A percentile compares a stretch with the other conserved stretches of the same genome.
These are phyloP conservation scores for Dioscorea cayenensis DNA, from an alignment of 116 monocot genomes.

Conservation along the genomic window DNA sequence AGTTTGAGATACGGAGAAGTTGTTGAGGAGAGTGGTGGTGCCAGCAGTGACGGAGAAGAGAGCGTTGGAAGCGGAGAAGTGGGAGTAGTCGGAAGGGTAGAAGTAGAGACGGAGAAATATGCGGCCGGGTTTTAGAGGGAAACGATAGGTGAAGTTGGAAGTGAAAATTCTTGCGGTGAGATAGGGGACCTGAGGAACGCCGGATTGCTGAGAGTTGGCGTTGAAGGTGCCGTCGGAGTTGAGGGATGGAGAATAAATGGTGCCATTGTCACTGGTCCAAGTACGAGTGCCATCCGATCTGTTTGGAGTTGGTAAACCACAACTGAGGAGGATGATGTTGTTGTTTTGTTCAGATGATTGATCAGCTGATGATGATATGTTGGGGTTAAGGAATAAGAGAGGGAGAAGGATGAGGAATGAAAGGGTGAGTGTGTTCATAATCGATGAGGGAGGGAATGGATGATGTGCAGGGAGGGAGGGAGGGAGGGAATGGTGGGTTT, in stretches of 20 bases:
- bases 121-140: no score
- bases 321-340: slow-evolving; percentile 41
- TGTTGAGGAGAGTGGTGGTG: slow-evolving; percentile 46
- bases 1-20: slow-evolving; percentile 64
- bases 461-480: no score
- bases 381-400: no score
- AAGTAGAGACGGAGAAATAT: slow-evolving; percentile 68
- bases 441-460: no score
- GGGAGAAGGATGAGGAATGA: no score
- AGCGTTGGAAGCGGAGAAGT: slow-evolving; percentile 15
- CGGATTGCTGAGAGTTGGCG: slow-evolving; percentile 18
- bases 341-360: neutral
- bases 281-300: slow-evolving; percentile 3
- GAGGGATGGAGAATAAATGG: slow-evolving; percentile 29
- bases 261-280: slow-evolving; percentile 42
- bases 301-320: slow-evolving; percentile 24
- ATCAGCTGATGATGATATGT: no score
- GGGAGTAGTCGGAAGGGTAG: slow-evolving; percentile 51
- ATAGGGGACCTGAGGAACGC: slow-evolving; percentile 39
- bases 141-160: slow-evolving; percentile 20
- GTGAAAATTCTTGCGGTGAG: slow-evolving; percentile 61
- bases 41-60: slow-evolving; percentile 45
- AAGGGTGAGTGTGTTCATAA: no score
- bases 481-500: no score
- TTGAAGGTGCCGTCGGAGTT: neutral